These are phyloP conservation scores for Pilasporangium apinafurcum DNA, from an alignment of 352 stramenopile genomes.

Conservation along the genomic window DNA sequence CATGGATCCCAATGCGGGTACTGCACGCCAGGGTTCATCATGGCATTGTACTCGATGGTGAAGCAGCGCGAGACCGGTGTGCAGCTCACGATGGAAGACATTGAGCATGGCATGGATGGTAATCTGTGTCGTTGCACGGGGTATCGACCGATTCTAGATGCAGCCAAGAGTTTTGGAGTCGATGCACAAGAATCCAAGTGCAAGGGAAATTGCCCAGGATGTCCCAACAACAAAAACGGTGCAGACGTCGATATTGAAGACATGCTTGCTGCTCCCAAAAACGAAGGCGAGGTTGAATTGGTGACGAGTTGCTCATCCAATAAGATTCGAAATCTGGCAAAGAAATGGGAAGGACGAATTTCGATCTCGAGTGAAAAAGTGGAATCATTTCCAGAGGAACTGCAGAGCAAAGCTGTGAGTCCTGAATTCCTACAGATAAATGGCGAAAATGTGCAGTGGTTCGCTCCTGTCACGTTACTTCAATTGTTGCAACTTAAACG, in stretches of 20 bases:
- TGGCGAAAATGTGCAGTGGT: constrained; percentile 86
- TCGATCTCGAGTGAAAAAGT: constrained; percentile 12
- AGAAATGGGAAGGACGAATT: constrained; percentile 18
- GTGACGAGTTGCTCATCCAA: constrained; percentile 56
- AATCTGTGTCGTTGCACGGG: constrained; percentile 95
- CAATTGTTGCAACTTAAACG: constrained; percentile 88
- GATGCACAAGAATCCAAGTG: constrained; percentile 55
- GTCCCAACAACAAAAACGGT: constrained; percentile 50
- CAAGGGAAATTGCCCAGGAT: constrained; percentile 58
- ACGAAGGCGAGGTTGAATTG: constrained; percentile 18
- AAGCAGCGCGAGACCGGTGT: constrained; percentile 65
- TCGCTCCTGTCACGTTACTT: constrained; percentile 85
- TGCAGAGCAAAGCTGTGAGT: constrained; percentile 41
- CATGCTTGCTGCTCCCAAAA: constrained; percentile 16
- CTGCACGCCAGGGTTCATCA: constrained; percentile 87
- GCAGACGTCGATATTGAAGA: constrained; percentile 50
- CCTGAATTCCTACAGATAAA: constrained; percentile 65
- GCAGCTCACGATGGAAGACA: constrained; percentile 75
- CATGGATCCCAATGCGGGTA: constrained; percentile 94
- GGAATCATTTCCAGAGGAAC: constrained; percentile 45
- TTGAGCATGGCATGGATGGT: constrained; percentile 93
- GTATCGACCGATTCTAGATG: constrained; percentile 80
- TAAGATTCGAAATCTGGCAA: constrained; percentile 55
- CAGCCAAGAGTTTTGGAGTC: constrained; percentile 80
- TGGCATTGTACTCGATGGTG: constrained; percentile 80